A percentile compares a stretch with the other conserved stretches of the same genome.
Evolutionary conservation across 129 eudicot species (phyloP).

Genomic region (Centella asiatica): DNA sequence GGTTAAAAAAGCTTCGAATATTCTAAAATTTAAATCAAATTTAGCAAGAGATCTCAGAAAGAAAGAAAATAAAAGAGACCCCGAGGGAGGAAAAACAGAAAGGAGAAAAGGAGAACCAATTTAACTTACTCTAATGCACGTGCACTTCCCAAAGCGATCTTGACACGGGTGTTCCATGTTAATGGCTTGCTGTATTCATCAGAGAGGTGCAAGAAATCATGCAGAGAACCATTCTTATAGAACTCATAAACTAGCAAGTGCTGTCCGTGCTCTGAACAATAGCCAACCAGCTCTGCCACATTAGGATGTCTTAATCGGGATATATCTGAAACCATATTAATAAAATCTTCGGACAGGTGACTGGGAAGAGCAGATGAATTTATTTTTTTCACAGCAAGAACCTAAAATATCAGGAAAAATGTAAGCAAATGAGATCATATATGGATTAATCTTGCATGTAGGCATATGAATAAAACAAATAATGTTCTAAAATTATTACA

Average conservation of each 20-base stretch:
- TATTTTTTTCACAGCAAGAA: conserved; percentile 90
- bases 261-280: conserved; percentile 92
- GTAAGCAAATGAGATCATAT: not conserved
- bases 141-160: conserved; percentile 96
- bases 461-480: not conserved
- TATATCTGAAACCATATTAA: conserved; percentile 63
- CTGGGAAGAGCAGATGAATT: conserved; percentile 63
- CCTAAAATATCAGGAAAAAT: conserved; percentile 34
- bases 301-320: conserved; percentile 83
- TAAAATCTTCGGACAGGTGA: conserved; percentile 54
- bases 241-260: conserved; percentile 78
- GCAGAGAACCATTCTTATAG: conserved; percentile 78
- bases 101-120: not conserved
- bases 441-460: not conserved
- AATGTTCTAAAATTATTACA: not conserved
- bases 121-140: conserved; percentile 87
- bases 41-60: not conserved
- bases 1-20: not conserved
- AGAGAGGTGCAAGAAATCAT: conserved; percentile 70
- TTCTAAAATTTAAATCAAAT: not conserved
- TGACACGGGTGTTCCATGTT: conserved; percentile 90
- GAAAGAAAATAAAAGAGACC: too few relatives aligned
- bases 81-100: too few relatives aligned
- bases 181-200: conserved; percentile 91
- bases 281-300: conserved; percentile 80